These are phyloP conservation scores for Ophiostoma angusticollis DNA, from an alignment of 2,329 filamentous ascomycete species.

Conservation along the genomic window DNA sequence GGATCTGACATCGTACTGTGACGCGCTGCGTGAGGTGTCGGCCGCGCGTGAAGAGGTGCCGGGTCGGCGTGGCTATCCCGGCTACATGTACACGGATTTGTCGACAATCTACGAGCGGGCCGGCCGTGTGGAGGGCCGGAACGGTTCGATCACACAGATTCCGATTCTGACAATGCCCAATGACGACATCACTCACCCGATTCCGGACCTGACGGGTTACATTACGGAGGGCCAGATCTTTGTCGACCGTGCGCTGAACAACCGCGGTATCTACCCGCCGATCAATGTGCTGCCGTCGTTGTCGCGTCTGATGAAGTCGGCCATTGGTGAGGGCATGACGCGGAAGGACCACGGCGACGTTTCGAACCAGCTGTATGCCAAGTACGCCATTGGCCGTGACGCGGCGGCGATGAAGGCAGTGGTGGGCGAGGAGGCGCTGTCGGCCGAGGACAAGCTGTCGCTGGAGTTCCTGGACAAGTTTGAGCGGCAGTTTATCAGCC, in stretches of 20 bases:
- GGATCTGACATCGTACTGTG: conserved; percentile 94
- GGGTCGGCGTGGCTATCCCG: conserved; percentile 96
- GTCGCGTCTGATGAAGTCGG: conserved; percentile 99
- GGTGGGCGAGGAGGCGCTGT: conserved; percentile 93
- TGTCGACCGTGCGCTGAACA: conserved; percentile 83
- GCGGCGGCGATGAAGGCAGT: conserved; percentile 98
- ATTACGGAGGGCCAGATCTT: conserved; percentile 99
- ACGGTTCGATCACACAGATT: conserved; percentile 98
- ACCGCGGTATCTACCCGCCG: conserved; percentile 95
- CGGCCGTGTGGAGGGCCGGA: conserved; percentile 90
- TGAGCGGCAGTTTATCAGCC: conserved; percentile 84
- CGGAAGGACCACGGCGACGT: conserved; percentile 96
- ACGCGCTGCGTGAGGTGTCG: conserved; percentile 96
- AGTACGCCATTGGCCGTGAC: conserved; percentile 98
- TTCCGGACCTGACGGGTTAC: conserved; percentile 96
- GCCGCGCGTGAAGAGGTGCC: conserved; percentile 97
- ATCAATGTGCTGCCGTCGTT: conserved; percentile 98
- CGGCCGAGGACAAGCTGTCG: conserved; percentile 90
- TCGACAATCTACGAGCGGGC: conserved; percentile 99
- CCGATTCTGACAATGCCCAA: conserved; percentile 99
- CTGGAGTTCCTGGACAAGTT: conserved; percentile 99
- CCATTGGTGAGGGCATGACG: conserved; percentile 94
- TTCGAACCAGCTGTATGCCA: conserved; percentile 98
- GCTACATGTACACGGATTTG: conserved; percentile 99
- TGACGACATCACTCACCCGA: conserved; percentile 98